These are phyloP conservation scores for Amauroascus verrucosus DNA, from an alignment of 2,329 filamentous ascomycete species.

Conservation along the genomic window DNA sequence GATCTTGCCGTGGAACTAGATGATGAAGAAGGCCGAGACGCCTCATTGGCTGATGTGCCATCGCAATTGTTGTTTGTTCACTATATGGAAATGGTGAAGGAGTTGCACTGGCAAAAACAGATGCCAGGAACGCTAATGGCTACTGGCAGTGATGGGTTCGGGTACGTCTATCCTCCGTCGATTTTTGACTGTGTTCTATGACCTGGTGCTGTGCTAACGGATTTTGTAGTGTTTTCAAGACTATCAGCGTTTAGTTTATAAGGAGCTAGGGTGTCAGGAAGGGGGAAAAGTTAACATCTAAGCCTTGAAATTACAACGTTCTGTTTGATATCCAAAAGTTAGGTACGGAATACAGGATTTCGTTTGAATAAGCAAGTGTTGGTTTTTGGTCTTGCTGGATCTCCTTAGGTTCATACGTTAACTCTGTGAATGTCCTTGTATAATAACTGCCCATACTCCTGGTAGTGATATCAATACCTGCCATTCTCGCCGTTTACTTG, in stretches of 20 bases:
- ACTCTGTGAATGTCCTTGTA: background rate
- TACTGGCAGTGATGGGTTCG: slow-evolving; percentile 77
- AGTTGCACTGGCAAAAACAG: slow-evolving; percentile 94
- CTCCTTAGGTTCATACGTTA: background rate
- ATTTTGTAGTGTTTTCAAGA: slow-evolving; percentile 58
- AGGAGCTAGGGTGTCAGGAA: background rate
- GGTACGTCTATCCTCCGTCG: slow-evolving; percentile 44
- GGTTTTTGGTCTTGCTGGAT: background rate
- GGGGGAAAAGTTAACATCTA: background rate
- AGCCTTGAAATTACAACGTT: background rate
- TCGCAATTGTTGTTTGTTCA: slow-evolving; percentile 94
- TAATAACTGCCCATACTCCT: background rate
- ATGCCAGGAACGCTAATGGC: slow-evolving; percentile 83
- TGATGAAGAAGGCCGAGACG: slow-evolving; percentile 89
- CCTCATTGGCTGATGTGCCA: slow-evolving; percentile 78
- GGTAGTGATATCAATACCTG: background rate
- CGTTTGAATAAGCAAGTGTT: background rate
- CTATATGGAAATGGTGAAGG: slow-evolving; percentile 89
- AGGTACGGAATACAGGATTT: background rate
- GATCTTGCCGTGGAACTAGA: slow-evolving; percentile 94
- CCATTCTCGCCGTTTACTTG: background rate
- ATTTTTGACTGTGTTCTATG: background rate
- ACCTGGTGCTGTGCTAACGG: slow-evolving; percentile 3
- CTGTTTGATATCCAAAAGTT: slow-evolving; percentile 5
- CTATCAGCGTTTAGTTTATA: slow-evolving; percentile 60